A percentile compares a stretch with the other conserved stretches of the same genome.
These are phyloP conservation scores for Vaccinium macrocarpon DNA, from an alignment of 148 eudicot species.

Conservation along the genomic window DNA sequence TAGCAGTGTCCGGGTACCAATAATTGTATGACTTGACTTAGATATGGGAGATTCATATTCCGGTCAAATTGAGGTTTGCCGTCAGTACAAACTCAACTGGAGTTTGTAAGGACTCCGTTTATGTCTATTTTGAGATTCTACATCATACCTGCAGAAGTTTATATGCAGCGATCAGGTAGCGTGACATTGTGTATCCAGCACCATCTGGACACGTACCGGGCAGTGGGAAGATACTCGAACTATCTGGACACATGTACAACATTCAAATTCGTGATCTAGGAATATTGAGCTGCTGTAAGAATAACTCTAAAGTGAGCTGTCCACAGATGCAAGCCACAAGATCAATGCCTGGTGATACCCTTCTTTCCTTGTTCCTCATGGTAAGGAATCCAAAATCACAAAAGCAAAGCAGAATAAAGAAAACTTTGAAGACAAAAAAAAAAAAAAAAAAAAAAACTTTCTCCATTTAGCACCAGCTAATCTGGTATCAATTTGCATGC, in stretches of 20 bases:
- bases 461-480: neutral
- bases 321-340: neutral
- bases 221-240: neutral
- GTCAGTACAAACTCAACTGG: too few relatives aligned
- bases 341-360: slow-evolving; percentile 26
- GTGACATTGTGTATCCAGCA: too few relatives aligned
- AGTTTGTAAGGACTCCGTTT: too few relatives aligned
- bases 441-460: slow-evolving; percentile 21
- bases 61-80: too few relatives aligned
- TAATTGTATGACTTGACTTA: too few relatives aligned
- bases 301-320: neutral
- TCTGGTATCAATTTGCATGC: neutral
- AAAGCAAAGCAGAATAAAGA: slow-evolving; percentile 38
- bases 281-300: neutral
- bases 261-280: neutral
- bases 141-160: too few relatives aligned
- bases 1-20: too few relatives aligned
- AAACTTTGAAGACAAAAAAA: slow-evolving; percentile 35
- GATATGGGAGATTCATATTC: too few relatives aligned
- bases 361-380: slow-evolving; percentile 63
- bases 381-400: slow-evolving; percentile 47
- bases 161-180: too few relatives aligned
- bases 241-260: neutral
- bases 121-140: too few relatives aligned
- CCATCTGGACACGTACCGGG: too few relatives aligned